phyloP scores from a whole-genome alignment of 257 asterid species.

The Striga asiatica region DNA sequence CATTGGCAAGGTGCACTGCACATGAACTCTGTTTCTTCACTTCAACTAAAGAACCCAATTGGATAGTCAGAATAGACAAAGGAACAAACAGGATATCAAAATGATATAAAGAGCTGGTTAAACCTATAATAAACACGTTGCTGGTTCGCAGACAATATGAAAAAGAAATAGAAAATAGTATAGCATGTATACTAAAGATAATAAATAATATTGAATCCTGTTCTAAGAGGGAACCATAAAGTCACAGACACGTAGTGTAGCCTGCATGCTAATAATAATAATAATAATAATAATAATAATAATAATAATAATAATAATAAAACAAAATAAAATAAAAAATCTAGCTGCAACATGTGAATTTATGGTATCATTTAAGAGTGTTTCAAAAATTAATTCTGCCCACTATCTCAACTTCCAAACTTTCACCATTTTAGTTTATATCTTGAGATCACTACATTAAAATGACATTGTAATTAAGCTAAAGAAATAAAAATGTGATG shows the following conservation, averaged over 20 bases:
- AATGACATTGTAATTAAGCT: conserved; percentile 1
- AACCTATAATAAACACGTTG: not conserved
- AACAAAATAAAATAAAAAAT: no score
- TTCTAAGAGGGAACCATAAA: no score
- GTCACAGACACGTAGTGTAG: no score
- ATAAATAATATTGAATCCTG: no score
- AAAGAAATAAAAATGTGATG: no score
- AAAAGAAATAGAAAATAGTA: not conserved
- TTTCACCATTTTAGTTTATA: not conserved
- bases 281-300: no score
- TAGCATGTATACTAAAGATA: not conserved
- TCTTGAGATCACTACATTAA: not conserved
- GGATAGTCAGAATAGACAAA: conserved; percentile 7
- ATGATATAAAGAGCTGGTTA: not conserved
- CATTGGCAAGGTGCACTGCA: conserved; percentile 52
- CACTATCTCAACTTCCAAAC: not conserved
- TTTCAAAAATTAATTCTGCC: not conserved
- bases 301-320: no score
- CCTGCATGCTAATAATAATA: not conserved
- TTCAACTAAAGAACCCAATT: conserved; percentile 49
- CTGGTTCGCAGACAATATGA: not conserved
- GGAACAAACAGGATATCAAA: not conserved
- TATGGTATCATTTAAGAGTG: no score
- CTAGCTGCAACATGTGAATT: no score
- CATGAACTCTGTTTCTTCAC: conserved; percentile 71